These are phyloP conservation scores for Coemansia sp. DNA, from an alignment of 192 early-diverging fungal genomes.

Conservation along the genomic window DNA sequence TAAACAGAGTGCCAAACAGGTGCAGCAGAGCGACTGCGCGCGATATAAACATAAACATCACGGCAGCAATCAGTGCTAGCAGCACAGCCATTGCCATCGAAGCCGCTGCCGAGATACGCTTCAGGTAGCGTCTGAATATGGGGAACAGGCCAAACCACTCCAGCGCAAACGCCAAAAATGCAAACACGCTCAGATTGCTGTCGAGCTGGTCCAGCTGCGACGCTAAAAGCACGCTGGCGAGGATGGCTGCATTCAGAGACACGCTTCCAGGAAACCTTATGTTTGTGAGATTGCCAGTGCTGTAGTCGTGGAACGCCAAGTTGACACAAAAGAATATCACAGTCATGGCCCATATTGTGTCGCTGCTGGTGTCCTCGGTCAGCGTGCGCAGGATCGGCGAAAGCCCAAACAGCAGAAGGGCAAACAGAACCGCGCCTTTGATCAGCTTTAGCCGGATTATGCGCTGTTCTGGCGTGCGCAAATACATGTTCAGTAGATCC, in stretches of 20 bases:
- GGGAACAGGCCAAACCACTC: constrained; percentile 96
- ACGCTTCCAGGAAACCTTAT: constrained; percentile 86
- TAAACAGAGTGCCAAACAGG: constrained; percentile 69
- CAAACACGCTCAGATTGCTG: constrained; percentile 85
- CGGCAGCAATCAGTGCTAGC: constrained; percentile 61
- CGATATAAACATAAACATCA: constrained; percentile 69
- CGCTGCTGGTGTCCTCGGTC: constrained; percentile 84
- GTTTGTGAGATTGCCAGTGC: constrained; percentile 43
- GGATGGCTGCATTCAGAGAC: constrained; percentile 96
- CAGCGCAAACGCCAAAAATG: constrained; percentile 82
- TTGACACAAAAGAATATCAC: constrained; percentile 81
- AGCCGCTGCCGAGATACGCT: constrained; percentile 58
- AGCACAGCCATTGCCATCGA: constrained; percentile 60
- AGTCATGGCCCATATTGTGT: constrained; percentile 93
- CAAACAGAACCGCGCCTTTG: constrained; percentile 72
- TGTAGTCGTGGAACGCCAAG: constrained; percentile 89
- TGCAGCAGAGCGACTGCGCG: constrained; percentile 68
- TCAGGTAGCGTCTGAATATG: constrained; percentile 77
- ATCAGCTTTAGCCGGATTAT: constrained; percentile 42
- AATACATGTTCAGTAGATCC: constrained; percentile 52
- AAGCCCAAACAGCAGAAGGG: constrained; percentile 73
- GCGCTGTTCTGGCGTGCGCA: constrained; percentile 43
- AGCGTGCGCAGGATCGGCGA: constrained; percentile 90
- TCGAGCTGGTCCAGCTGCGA: constrained; percentile 77
- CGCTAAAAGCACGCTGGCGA: constrained; percentile 88